Percentiles rank a stretch among this genome's conserved stretches.
Conservation (phyloP, 345 rosid genomes). For the Psidium guajava region DNA sequence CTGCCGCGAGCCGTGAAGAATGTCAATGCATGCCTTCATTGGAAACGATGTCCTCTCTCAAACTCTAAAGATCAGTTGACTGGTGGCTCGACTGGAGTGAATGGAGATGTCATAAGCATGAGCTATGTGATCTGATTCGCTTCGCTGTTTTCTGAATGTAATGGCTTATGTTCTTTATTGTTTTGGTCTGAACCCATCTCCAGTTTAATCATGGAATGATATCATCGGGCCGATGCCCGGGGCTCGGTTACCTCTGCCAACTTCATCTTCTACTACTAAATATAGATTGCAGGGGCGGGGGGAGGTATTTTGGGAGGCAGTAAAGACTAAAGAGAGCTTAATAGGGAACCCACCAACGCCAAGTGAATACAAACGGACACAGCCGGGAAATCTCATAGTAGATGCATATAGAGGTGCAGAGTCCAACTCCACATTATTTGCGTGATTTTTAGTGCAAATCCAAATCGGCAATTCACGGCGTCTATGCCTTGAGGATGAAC, state of each 20-base stretch:
- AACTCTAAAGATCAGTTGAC: neutral
- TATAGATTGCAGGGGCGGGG: neutral
- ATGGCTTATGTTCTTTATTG: neutral
- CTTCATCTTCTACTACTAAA: neutral
- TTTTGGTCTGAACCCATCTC: neutral
- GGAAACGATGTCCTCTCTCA: neutral
- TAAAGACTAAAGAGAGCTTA: neutral
- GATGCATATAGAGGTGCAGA: neutral
- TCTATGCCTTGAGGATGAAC: slow-evolving; percentile 25
- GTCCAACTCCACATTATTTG: slow-evolving; percentile 2
- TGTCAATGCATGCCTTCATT: neutral
- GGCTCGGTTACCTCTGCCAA: neutral
- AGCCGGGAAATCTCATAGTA: neutral
- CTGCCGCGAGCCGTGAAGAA: neutral
- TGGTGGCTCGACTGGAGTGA: neutral
- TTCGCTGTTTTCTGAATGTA: neutral
- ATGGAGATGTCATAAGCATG: neutral
- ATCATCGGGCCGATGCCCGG: neutral
- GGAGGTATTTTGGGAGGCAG: neutral
- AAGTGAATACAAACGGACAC: neutral
- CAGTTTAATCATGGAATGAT: neutral
- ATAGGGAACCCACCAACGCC: neutral
- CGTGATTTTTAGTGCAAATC: neutral
- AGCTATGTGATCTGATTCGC: neutral
- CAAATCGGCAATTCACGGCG: too few species aligned